Base-by-base conservation (phyloP, 495 filamentous ascomycete genomes). In the Aspergillus sclerotiicarbonarius region DNA sequence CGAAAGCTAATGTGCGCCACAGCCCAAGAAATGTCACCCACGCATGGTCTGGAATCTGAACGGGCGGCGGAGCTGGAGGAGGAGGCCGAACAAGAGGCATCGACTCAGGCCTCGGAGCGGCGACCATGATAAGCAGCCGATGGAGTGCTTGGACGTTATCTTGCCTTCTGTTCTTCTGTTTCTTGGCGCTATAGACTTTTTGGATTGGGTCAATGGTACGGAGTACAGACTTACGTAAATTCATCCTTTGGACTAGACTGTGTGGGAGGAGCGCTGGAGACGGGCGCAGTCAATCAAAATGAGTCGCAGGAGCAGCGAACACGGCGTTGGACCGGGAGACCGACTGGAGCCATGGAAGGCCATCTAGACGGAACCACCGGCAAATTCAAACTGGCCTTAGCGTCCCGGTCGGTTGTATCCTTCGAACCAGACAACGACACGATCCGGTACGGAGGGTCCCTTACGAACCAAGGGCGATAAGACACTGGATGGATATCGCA, bases 1-100 rank as follows among this genome's bases (percentile, higher is more conserved):
- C 46, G 53, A 52, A 56, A 57, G 53, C 56, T 62, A 49, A 61
- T 54, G 16, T 57, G 21, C 25, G 54, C 50, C 32, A 46, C 58
- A 81, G 80, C 75, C 45, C 79, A 81, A 57, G 78, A 81, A 66
- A 62, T 69, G 60, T 76, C 75, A 12, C 65, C 76, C 6, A 65
- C 70, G 1, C 66, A 75, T 32, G 71, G 74, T 51, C 57, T 51
- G 37, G 70, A 70, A 44, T 49, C 67, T 33, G 69, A 74, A 57
- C 52, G 63, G 20, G 65, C 56, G 29, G 48, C 57, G 31, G 68
- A 68, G 35, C 49, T 63, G 10, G 63, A 60, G 56, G 56, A 48
- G n/a, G 64, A 62, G 18, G 51, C 33, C 9, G 51, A 54, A 18
- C 20, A 56, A 37, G 58, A 65, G 54, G 55, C 51, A 31, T 53